These are phyloP conservation scores for Pulicaria dysenterica DNA, from an alignment of 129 eudicot species.

Conservation along the genomic window DNA sequence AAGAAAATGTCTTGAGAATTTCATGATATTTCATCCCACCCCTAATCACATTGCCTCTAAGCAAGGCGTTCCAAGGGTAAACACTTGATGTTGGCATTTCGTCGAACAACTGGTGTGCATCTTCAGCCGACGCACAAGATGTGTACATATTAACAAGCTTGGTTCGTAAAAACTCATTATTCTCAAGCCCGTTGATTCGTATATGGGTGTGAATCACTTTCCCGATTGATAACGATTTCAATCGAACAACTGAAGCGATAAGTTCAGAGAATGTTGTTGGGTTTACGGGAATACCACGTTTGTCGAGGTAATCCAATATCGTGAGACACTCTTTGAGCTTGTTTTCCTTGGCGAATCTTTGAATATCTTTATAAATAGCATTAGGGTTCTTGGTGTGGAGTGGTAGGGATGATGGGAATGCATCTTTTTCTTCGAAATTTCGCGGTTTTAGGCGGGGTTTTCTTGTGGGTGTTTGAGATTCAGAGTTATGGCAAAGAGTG, in stretches of 20 bases:
- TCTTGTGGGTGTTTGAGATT: constrained; percentile 18
- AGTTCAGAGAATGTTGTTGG: constrained; percentile 68
- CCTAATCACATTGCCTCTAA: constrained; percentile 74
- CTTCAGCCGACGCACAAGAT: constrained; percentile 59
- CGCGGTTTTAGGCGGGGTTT: constrained; percentile 18
- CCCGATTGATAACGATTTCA: constrained; percentile 48
- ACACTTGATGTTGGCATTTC: constrained; percentile 53
- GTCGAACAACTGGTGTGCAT: constrained; percentile 67
- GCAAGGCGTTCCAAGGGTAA: constrained; percentile 89
- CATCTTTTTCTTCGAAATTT: constrained; percentile 40
- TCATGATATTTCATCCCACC: constrained; percentile 59
- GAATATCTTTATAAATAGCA: constrained; percentile 63
- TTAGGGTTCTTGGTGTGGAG: constrained; percentile 68
- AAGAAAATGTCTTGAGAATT: constrained; percentile 38
- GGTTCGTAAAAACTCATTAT: constrained; percentile 65
- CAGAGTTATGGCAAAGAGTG: background rate
- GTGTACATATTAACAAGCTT: constrained; percentile 75
- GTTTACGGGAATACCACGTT: constrained; percentile 71
- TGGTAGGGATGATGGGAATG: constrained; percentile 58
- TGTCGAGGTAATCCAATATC: constrained; percentile 69
- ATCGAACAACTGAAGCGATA: constrained; percentile 56
- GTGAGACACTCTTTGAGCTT: constrained; percentile 75
- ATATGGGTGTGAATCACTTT: constrained; percentile 58
- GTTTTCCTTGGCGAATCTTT: constrained; percentile 56
- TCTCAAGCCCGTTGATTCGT: constrained; percentile 63